These are phyloP conservation scores for Fragaria iinumae DNA, from an alignment of 306 rosid species.

Conservation along the genomic window DNA sequence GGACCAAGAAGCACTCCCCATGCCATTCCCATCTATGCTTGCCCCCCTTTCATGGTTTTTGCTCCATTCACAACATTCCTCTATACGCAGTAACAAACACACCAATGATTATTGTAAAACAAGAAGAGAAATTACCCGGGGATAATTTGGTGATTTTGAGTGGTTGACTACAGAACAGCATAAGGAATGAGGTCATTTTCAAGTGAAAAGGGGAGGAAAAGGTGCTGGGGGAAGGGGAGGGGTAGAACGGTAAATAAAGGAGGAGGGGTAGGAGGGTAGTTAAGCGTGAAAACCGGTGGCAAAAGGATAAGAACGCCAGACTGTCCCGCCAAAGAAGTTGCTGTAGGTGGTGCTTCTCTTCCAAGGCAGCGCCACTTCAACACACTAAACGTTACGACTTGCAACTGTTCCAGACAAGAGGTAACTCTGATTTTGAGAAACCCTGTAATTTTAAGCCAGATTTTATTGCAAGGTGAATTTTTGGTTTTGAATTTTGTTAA, in stretches of 20 bases:
- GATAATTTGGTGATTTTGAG: background rate
- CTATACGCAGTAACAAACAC: background rate
- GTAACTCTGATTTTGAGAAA: background rate
- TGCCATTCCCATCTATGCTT: background rate
- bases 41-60: background rate
- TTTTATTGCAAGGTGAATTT: background rate
- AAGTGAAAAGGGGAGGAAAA: background rate
- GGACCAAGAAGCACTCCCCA: background rate
- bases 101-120: background rate
- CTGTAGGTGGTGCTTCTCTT: constrained; percentile 10
- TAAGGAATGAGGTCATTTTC: background rate
- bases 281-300: constrained; percentile 42
- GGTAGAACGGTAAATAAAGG: constrained; percentile 29
- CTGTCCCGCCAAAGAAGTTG: constrained; percentile 68
- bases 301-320: constrained; percentile 54
- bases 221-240: constrained; percentile 6
- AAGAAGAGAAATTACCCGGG: background rate
- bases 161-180: background rate
- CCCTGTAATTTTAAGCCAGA: background rate
- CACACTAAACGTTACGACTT: constrained; percentile 11
- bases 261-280: constrained; percentile 46
- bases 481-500: background rate
- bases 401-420: constrained; percentile 3
- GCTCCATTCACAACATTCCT: background rate
- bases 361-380: constrained; percentile 12